phyloP scores from a whole-genome alignment of 2,329 filamentous ascomycete genomes.

The Bimuria novae-zelandiae region DNA sequence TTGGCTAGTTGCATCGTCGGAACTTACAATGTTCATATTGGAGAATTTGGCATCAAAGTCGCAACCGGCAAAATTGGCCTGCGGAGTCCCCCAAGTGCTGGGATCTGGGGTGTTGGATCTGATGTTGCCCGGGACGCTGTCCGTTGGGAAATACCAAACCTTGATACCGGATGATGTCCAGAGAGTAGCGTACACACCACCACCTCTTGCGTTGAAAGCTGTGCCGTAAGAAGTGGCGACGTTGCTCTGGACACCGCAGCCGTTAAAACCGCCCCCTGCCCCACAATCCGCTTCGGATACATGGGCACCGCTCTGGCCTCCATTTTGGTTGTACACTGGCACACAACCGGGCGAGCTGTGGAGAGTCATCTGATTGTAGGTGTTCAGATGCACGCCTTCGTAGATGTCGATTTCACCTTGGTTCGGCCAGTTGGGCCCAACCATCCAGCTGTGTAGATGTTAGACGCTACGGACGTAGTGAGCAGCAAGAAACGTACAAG shows the following conservation, averaged over 20 bases:
- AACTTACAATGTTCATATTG: conserved; percentile 44
- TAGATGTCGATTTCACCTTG: conserved; percentile 44
- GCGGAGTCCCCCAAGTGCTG: conserved; percentile 48
- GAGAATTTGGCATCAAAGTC: conserved; percentile 42
- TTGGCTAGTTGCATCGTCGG: too few species aligned
- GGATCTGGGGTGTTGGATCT: conserved; percentile 47
- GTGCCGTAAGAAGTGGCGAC: conserved; percentile 42
- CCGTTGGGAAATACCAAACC: conserved; percentile 53
- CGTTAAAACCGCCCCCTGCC: conserved; percentile 38
- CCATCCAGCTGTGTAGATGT: conserved; percentile 39
- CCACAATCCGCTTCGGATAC: conserved; percentile 43
- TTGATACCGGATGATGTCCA: conserved; percentile 50
- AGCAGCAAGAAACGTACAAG: conserved; percentile 29
- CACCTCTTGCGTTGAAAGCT: conserved; percentile 47
- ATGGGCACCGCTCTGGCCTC: conserved; percentile 37
- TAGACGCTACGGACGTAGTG: conserved; percentile 5
- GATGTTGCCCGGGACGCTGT: conserved; percentile 50
- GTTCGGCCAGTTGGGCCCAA: conserved; percentile 47
- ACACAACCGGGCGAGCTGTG: conserved; percentile 44
- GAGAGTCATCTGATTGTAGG: conserved; percentile 44
- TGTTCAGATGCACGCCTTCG: conserved; percentile 46
- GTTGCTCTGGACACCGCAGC: conserved; percentile 38
- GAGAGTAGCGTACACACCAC: conserved; percentile 50
- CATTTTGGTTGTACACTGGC: conserved; percentile 31
- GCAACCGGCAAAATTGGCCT: conserved; percentile 45